Base-by-base conservation (phyloP, 2,329 filamentous ascomycete species). In the Fusarium sp. region DNA sequence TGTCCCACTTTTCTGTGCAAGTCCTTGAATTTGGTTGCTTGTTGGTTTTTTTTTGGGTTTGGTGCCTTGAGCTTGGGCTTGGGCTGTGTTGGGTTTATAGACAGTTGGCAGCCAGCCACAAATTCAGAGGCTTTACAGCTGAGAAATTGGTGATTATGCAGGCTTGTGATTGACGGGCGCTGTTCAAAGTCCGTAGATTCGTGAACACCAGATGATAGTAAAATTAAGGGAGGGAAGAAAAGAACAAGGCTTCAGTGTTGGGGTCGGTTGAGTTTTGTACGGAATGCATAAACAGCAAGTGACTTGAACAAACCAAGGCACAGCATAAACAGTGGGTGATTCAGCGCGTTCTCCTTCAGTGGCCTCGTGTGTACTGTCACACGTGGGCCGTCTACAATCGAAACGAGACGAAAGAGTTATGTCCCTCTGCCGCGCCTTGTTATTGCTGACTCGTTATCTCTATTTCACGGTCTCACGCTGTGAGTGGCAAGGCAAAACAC, bases 401-500 rank as follows among this genome's bases (percentile, higher is more conserved):
- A 41, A 56, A 69, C 48, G 45, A 41, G 26, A 51, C 42, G 51
- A 51, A 36, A n/a, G 20, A 24, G 22, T 34, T 50, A 55, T 57
- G 48, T 52, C 45, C 41, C 32, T 50, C 38, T 71, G 36, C 42
- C 50, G 45, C 58, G 62, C 62, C 71, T 66, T 74, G 50, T 60
- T 66, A 59, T 52, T 54, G 61, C 62, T 66, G 61, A 48, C 64
- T 62, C n/a, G 38, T 57, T 54, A 14, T 44, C 44, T 52, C 32
- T 69, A 67, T 64, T 56, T 74, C 62, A 74, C 59, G 42, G 58
- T 68, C 58, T 59, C 20, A 59, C 62, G 32, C 47, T 47, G 68
- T 39, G 65, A 50, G 72, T 74, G 72, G 72, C 72, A 65, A 74
- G 64, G 72, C 57, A 74, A 74, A 73, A 62, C 28, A 60, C 39